A percentile compares a stretch with the other conserved stretches of the same genome.
phyloP scores from a whole-genome alignment of 164 flowering plant genomes.

The Echeveria elegans region DNA sequence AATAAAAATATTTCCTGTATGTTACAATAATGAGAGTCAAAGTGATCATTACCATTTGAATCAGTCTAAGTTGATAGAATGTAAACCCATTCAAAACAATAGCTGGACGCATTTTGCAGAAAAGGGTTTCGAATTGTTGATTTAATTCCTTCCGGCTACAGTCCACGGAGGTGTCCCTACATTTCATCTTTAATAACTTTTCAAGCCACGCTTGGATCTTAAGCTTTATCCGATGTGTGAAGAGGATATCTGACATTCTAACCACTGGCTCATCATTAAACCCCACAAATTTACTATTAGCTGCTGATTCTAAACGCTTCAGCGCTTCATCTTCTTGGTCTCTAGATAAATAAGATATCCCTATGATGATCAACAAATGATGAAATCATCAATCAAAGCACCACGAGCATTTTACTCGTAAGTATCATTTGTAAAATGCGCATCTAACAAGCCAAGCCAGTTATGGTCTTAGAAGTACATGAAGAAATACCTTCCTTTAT shows the following conservation, averaged over 20 bases:
- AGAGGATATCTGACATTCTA: slow-evolving; percentile 61
- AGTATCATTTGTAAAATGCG: no score
- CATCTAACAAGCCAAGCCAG: background rate
- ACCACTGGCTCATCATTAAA: slow-evolving; percentile 19
- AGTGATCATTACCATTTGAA: slow-evolving; percentile 49
- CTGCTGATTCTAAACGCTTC: slow-evolving; percentile 21
- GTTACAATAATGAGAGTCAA: background rate
- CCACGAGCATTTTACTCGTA: background rate
- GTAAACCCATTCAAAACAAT: slow-evolving; percentile 59
- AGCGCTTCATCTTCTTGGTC: slow-evolving; percentile 68
- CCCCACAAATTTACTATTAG: slow-evolving; percentile 24
- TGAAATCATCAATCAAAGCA: slow-evolving; percentile 24
- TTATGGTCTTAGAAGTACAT: background rate
- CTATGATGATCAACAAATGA: slow-evolving; percentile 48
- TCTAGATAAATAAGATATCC: slow-evolving; percentile 96
- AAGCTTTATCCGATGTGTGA: slow-evolving; percentile 67
- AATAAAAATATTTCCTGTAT: background rate
- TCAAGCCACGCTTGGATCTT: slow-evolving; percentile 62
- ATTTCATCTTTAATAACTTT: slow-evolving; percentile 25
- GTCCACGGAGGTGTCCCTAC: slow-evolving; percentile 17
- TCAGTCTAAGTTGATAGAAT: slow-evolving; percentile 67
- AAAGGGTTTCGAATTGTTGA: slow-evolving; percentile 42
- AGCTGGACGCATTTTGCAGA: slow-evolving; percentile 77
- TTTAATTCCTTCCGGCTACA: slow-evolving; percentile 23
- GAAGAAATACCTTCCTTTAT: slow-evolving; percentile 58